phyloP scores from a whole-genome alignment of 108 stramenopile species.

The Schizochytrium sp. region DNA sequence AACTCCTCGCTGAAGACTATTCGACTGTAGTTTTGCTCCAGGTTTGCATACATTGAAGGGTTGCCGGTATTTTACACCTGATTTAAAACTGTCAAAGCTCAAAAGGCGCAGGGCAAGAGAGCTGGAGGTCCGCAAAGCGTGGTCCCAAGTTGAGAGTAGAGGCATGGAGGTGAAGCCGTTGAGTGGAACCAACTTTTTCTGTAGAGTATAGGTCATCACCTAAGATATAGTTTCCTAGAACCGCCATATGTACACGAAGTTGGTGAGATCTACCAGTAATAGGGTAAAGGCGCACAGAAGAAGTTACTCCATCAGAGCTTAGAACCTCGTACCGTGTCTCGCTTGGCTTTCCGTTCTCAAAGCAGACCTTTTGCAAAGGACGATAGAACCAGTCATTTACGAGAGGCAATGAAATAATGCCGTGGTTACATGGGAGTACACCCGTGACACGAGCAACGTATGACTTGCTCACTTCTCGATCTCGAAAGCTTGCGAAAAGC shows the following conservation, averaged over 20 bases:
- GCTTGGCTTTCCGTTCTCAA: not conserved
- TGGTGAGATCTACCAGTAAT: slow-evolving; percentile 61
- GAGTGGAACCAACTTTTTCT: not conserved
- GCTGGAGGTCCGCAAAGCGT: not conserved
- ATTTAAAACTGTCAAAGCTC: too few relatives aligned
- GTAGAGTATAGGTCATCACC: slow-evolving; percentile 43
- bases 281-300: slow-evolving; percentile 13
- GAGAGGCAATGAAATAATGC: not conserved
- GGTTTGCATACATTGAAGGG: too few relatives aligned
- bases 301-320: not conserved
- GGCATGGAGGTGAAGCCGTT: not conserved
- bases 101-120: too few relatives aligned
- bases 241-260: slow-evolving; percentile 56
- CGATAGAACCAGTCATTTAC: not conserved
- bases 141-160: not conserved
- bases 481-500: not conserved
- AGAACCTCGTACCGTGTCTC: not conserved
- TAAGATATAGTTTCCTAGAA: slow-evolving; percentile 45
- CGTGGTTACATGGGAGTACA: not conserved
- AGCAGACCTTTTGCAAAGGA: not conserved
- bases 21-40: too few relatives aligned
- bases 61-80: too few relatives aligned
- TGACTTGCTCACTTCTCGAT: not conserved
- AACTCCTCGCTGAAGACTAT: too few relatives aligned
- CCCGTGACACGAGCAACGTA: slow-evolving; percentile 28